phyloP scores from a whole-genome alignment of 2,329 filamentous ascomycete genomes.

The Proliferodiscus dingleyae region DNA sequence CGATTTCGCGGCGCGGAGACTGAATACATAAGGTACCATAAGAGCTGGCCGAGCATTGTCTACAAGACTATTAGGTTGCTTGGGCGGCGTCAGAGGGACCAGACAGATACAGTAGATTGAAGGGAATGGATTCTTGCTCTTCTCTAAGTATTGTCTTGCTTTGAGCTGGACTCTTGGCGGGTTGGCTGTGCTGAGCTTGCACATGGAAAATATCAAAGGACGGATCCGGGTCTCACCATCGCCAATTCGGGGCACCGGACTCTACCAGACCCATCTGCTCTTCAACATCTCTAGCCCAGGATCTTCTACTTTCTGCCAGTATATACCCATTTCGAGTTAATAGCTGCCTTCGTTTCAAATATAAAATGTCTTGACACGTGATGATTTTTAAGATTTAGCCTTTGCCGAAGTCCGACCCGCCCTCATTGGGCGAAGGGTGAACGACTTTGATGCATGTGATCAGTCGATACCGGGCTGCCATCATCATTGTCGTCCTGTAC shows the following conservation, averaged over 20 bases:
- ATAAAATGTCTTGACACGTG: background rate
- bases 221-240: no score
- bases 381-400: background rate
- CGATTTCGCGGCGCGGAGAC: slow-evolving; percentile 57
- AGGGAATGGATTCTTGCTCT: background rate
- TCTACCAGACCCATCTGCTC: no score
- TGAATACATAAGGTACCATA: slow-evolving; percentile 46
- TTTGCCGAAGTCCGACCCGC: slow-evolving; percentile 6
- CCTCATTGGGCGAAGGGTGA: no score
- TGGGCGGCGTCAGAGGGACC: slow-evolving; percentile 82
- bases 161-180: no score
- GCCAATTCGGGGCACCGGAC: no score
- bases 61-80: slow-evolving; percentile 48
- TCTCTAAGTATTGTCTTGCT: background rate
- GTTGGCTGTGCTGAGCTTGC: no score
- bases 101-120: slow-evolving; percentile 44
- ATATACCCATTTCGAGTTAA: no score
- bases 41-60: slow-evolving; percentile 52
- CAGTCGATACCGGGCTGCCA: no score
- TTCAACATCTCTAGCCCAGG: no score
- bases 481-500: slow-evolving; percentile 1
- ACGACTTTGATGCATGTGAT: slow-evolving; percentile 9
- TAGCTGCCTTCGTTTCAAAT: no score
- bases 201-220: no score
- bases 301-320: no score